Evolutionary conservation across 2,329 filamentous ascomycete species (phyloP).

Genomic region (Ophiostoma quercus): DNA sequence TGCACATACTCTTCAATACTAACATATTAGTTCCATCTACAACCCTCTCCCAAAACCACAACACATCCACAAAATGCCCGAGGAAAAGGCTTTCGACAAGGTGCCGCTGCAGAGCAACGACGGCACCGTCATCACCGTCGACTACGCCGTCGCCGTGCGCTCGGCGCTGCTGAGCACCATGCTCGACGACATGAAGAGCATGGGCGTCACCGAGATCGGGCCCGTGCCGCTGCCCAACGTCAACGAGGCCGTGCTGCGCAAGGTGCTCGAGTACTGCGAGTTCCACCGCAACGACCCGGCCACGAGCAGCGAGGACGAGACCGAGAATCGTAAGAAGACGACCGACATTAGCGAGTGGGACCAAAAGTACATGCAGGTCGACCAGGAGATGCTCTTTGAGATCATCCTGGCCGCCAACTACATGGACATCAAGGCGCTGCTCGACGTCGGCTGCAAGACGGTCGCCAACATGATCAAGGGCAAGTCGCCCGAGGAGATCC

Average conservation of each 20-base stretch:
- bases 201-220: slow-evolving; percentile 36
- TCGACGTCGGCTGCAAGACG: slow-evolving; percentile 98
- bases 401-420: slow-evolving; percentile 98
- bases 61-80: slow-evolving; percentile 31
- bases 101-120: slow-evolving; percentile 52
- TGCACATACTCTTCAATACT: background rate
- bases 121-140: slow-evolving; percentile 46
- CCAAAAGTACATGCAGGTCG: slow-evolving; percentile 99
- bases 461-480: slow-evolving; percentile 99
- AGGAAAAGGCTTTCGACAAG: slow-evolving; percentile 35
- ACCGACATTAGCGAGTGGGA: slow-evolving; percentile 99
- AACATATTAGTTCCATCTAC: background rate
- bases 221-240: slow-evolving; percentile 88
- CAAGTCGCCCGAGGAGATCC: slow-evolving; percentile 98
- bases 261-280: slow-evolving; percentile 97
- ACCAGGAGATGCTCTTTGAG: slow-evolving; percentile 99
- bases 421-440: slow-evolving; percentile 94
- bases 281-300: slow-evolving; percentile 88
- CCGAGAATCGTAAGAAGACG: slow-evolving; percentile 93
- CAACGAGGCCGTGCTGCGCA: slow-evolving; percentile 86
- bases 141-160: slow-evolving; percentile 80
- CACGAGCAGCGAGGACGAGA: slow-evolving; percentile 79
- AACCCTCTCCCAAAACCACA: background rate
- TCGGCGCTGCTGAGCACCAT: slow-evolving; percentile 97
- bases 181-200: slow-evolving; percentile 77